These are phyloP conservation scores for Leptomonas pyrrhocoris DNA, from an alignment of 208 protist genomes.

Conservation along the genomic window DNA sequence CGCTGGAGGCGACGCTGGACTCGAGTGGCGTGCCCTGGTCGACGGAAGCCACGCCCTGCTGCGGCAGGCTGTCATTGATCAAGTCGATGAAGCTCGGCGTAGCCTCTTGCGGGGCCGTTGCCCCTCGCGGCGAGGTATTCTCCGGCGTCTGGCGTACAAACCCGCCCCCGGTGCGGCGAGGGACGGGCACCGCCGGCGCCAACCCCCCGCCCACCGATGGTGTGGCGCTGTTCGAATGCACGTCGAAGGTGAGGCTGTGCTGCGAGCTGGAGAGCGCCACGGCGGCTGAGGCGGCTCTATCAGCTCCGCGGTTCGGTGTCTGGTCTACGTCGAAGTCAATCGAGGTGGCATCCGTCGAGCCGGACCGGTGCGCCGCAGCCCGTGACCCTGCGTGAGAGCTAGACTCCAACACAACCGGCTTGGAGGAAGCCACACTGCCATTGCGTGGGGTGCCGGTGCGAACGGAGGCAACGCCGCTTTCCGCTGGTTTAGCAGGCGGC, in stretches of 20 bases:
- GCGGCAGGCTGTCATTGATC: conserved; percentile 5
- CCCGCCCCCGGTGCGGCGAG: background rate
- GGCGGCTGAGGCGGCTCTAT: background rate
- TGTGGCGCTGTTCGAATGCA: background rate
- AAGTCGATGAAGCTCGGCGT: conserved; percentile 7
- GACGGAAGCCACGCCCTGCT: background rate
- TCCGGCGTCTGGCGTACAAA: conserved; percentile 3
- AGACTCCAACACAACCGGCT: background rate
- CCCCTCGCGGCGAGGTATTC: background rate
- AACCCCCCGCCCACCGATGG: conserved; percentile 10
- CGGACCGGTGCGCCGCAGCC: background rate
- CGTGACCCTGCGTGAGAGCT: background rate
- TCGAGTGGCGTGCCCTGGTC: conserved; percentile 8
- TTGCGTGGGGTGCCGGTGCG: conserved; percentile 8
- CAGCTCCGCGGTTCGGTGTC: background rate
- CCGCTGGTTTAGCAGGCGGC: background rate
- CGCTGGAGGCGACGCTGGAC: conserved; percentile 16
- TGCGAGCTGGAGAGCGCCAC: conserved; percentile 2
- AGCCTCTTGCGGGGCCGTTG: conserved; percentile 2
- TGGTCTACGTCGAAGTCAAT: conserved; percentile 14
- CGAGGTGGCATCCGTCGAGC: conserved; percentile 7
- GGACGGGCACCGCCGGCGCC: conserved; percentile 1
- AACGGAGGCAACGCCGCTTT: background rate
- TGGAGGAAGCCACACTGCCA: conserved; percentile 18
- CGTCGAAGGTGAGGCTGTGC: conserved; percentile 27